A percentile compares a stretch with the other conserved stretches of the same genome.
Evolutionary conservation across 129 eudicot genomes (phyloP).

Genomic region (Rutidosis leptorrhynchoides): DNA sequence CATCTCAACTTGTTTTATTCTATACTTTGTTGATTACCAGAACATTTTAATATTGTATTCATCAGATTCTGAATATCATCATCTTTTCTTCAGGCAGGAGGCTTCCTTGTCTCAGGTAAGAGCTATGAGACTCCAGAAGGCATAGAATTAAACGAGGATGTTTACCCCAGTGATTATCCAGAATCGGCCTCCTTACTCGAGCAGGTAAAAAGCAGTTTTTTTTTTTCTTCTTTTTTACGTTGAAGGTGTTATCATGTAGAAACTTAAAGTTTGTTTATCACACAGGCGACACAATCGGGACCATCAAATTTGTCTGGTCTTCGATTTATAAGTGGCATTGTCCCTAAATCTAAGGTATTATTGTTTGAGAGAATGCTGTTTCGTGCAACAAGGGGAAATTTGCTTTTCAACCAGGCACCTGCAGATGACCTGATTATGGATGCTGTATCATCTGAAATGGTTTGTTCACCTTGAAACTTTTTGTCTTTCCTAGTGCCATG

Average conservation of each 20-base stretch:
- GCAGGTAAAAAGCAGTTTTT: constrained; percentile 43
- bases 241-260: not conserved
- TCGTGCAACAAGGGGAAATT: constrained; percentile 97
- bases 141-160: constrained; percentile 68
- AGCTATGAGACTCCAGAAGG: constrained; percentile 57
- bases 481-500: not conserved
- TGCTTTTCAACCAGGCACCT: constrained; percentile 86
- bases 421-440: constrained; percentile 90
- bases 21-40: not conserved
- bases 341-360: constrained; percentile 67
- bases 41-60: constrained; percentile 2
- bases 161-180: constrained; percentile 57
- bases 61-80: constrained; percentile 10
- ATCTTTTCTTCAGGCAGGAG: constrained; percentile 70
- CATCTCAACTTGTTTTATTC: not conserved
- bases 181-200: constrained; percentile 85
- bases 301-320: constrained; percentile 71
- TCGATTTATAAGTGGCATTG: constrained; percentile 87
- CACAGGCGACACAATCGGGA: constrained; percentile 81
- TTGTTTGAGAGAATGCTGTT: constrained; percentile 92
- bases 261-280: constrained; percentile 22
- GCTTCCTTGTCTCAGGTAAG: constrained; percentile 70
- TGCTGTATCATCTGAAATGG: constrained; percentile 86
- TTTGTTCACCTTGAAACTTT: constrained; percentile 25
- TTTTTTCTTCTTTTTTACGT: not conserved